A percentile compares a stretch with the other conserved stretches of the same genome.
Evolutionary conservation across 805 yeast genomes (phyloP).

Genomic region (Ogataea naganishii): DNA sequence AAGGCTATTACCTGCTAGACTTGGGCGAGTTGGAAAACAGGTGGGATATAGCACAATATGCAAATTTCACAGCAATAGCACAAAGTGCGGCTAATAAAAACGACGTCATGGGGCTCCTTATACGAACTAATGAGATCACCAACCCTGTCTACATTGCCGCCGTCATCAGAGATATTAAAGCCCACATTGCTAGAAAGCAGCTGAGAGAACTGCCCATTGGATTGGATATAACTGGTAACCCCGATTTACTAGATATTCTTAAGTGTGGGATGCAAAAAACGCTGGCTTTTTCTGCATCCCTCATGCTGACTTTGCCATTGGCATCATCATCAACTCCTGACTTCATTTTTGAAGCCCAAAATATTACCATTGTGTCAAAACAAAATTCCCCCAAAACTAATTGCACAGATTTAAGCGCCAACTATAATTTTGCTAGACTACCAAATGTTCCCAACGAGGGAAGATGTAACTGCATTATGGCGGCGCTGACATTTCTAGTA

Average conservation of each 20-base stretch:
- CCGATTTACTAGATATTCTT: no score
- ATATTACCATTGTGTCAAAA: no score
- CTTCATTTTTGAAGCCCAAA: no score
- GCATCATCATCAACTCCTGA: no score
- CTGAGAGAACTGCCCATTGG: constrained; percentile 32
- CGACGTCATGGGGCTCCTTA: constrained; percentile 83
- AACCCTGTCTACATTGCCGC: constrained; percentile 78
- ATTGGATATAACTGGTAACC: no score
- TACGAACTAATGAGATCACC: constrained; percentile 81
- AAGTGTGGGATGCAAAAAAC: no score
- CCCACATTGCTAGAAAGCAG: constrained; percentile 39
- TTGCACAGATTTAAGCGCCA: no score
- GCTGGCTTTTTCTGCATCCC: no score
- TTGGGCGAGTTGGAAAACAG: constrained; percentile 6
- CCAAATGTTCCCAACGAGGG: constrained; percentile 35
- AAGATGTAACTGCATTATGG: constrained; percentile 35
- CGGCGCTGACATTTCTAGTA: constrained; percentile 29
- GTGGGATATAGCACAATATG: constrained; percentile 32
- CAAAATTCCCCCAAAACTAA: no score
- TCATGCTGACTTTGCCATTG: no score
- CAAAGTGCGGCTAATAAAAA: constrained; percentile 61
- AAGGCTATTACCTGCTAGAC: constrained; percentile 7
- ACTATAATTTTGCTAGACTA: constrained; percentile 15
- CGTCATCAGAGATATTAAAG: constrained; percentile 76
- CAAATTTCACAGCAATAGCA: constrained; percentile 67